Conservation (phyloP, 345 rosid genomes). For the Arabidopsis thaliana region DNA sequence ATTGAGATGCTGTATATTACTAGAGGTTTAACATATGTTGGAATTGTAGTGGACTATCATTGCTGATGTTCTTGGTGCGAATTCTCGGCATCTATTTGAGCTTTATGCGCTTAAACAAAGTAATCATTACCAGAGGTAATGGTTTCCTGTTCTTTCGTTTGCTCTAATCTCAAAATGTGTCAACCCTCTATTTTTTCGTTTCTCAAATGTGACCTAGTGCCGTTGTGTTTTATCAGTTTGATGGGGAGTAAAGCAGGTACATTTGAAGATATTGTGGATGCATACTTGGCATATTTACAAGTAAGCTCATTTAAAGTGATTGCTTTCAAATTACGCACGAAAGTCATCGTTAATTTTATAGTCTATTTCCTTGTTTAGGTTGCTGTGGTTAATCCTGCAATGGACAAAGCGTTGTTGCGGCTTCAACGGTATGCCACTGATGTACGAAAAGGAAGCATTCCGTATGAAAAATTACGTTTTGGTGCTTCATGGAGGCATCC, state of each 20-base stretch:
- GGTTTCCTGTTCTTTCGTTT: conserved; percentile 13
- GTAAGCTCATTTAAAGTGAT: conserved; percentile 46
- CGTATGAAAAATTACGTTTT: conserved; percentile 68
- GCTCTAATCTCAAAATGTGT: not conserved
- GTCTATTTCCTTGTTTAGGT: conserved; percentile 50
- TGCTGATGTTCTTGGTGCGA: conserved; percentile 89
- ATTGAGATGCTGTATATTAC: not conserved
- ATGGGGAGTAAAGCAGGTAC: conserved; percentile 67
- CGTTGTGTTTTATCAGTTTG: conserved; percentile 54
- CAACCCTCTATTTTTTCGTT: not conserved
- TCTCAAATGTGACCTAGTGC: conserved; percentile 14
- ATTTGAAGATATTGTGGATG: conserved; percentile 89
- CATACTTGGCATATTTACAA: conserved; percentile 90
- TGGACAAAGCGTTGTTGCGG: conserved; percentile 74
- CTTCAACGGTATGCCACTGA: conserved; percentile 75
- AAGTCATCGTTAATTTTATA: not conserved
- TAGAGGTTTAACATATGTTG: conserved; percentile 37
- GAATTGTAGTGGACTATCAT: conserved; percentile 76
- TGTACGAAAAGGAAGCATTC: conserved; percentile 65
- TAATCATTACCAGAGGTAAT: conserved; percentile 76
- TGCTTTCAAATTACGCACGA: conserved; percentile 11
- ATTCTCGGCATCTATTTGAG: conserved; percentile 92
- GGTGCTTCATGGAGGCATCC: conserved; percentile 99
- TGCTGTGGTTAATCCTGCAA: conserved; percentile 88
- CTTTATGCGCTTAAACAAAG: conserved; percentile 90